phyloP scores from a whole-genome alignment of 2,329 filamentous ascomycete genomes.

The Aspergillus sp. region DNA sequence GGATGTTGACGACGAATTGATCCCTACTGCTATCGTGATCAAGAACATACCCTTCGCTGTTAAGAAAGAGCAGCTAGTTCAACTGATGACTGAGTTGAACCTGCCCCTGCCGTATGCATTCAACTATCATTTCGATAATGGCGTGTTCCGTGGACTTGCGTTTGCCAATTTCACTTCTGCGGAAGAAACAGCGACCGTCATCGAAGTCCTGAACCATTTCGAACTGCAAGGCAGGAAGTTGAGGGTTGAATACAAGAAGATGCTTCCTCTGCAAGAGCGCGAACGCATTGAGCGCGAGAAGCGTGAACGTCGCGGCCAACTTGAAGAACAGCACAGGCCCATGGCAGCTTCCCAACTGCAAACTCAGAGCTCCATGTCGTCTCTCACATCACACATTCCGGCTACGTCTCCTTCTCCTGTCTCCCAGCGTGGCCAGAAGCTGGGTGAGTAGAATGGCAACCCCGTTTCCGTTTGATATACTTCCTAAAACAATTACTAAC shows the following conservation, averaged over 20 bases:
- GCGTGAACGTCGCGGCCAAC: conserved; percentile 88
- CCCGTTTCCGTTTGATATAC: too few relatives aligned
- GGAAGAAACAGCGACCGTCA: conserved; percentile 89
- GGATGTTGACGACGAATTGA: conserved; percentile 73
- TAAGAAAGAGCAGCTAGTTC: conserved; percentile 91
- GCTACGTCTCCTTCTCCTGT: conserved; percentile 68
- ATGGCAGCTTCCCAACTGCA: conserved; percentile 67
- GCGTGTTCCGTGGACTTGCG: conserved; percentile 90
- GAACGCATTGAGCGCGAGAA: conserved; percentile 97
- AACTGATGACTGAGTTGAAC: conserved; percentile 90
- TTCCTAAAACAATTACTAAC: not conserved
- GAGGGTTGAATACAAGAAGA: conserved; percentile 98
- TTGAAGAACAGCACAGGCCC: conserved; percentile 92
- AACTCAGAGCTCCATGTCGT: conserved; percentile 83
- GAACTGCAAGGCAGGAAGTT: conserved; percentile 93
- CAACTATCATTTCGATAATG: conserved; percentile 99
- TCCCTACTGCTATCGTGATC: conserved; percentile 97
- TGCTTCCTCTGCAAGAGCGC: conserved; percentile 90
- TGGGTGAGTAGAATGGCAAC: conserved; percentile 29
- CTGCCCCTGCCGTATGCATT: conserved; percentile 96
- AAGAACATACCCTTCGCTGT: conserved; percentile 99
- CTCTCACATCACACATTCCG: conserved; percentile 65
- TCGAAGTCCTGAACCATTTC: conserved; percentile 91
- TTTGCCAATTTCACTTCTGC: conserved; percentile 98
- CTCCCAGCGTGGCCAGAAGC: conserved; percentile 49